Percentiles rank a stretch among this genome's conserved stretches.
Evolutionary conservation across 768 basidiomycete genomes (phyloP).

Genomic region (Trichaptum fuscoviolaceum): DNA sequence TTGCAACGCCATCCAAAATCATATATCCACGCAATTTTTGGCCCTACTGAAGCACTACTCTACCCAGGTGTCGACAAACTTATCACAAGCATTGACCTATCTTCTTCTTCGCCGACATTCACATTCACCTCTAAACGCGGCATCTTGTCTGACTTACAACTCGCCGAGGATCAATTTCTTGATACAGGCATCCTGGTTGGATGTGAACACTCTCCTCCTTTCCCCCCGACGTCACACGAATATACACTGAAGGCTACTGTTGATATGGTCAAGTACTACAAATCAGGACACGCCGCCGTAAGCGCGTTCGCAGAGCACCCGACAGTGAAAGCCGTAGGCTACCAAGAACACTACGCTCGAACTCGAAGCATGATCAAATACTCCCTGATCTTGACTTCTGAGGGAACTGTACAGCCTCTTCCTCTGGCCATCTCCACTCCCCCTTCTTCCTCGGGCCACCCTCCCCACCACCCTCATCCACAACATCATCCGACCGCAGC

Average conservation of each 20-base stretch:
- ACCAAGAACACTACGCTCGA: conserved; percentile 82
- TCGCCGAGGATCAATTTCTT: conserved; percentile 88
- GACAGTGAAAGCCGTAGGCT: conserved; percentile 72
- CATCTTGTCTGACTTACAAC: conserved; percentile 58
- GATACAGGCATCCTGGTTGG: conserved; percentile 92
- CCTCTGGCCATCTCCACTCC: conserved; percentile 61
- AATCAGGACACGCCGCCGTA: conserved; percentile 79
- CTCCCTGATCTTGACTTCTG: conserved; percentile 83
- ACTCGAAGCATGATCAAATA: conserved; percentile 90
- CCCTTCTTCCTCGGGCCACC: conserved; percentile 40
- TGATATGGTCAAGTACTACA: conserved; percentile 91
- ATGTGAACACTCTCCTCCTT: conserved; percentile 73
- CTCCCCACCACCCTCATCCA: conserved; percentile 49
- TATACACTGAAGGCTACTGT: conserved; percentile 79
- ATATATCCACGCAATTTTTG: conserved; percentile 93
- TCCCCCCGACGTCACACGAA: conserved; percentile 79
- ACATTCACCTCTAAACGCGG: conserved; percentile 77
- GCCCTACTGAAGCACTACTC: conserved; percentile 83
- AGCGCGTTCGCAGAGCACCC: conserved; percentile 75
- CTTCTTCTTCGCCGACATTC: conserved; percentile 63
- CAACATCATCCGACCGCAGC: conserved; percentile 61
- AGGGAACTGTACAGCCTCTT: conserved; percentile 76
- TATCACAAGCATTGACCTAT: conserved; percentile 83
- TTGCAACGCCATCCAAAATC: conserved; percentile 88
- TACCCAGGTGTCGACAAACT: conserved; percentile 87